phyloP scores from a whole-genome alignment of 1,139 yeast genomes.

The Kurtzmaniella natalensis region DNA sequence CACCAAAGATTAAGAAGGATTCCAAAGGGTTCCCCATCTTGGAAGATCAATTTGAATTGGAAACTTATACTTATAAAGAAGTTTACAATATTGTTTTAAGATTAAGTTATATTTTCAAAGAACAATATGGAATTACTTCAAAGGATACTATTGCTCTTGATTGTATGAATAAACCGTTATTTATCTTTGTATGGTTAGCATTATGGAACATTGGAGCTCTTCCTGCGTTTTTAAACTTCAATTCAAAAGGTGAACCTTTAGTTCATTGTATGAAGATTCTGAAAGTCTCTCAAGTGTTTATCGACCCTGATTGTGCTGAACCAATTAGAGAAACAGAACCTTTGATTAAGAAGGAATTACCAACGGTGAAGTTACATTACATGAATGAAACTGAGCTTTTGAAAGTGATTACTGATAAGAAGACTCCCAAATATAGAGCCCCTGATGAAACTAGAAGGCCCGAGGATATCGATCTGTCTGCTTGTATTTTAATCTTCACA shows the following conservation, averaged over 20 bases:
- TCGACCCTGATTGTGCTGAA: conserved; percentile 66
- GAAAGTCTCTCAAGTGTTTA: conserved; percentile 58
- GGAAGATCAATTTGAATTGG: conserved; percentile 57
- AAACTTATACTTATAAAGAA: conserved; percentile 64
- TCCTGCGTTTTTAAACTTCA: conserved; percentile 85
- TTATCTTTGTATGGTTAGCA: conserved; percentile 76
- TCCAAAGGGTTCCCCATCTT: conserved; percentile 31
- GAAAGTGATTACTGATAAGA: conserved; percentile 38
- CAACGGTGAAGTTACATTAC: conserved; percentile 43
- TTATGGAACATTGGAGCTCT: conserved; percentile 89
- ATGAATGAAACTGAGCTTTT: conserved; percentile 51
- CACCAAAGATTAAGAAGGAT: conserved; percentile 26
- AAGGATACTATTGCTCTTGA: conserved; percentile 74
- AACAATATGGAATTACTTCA: conserved; percentile 59
- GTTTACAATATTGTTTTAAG: conserved; percentile 61
- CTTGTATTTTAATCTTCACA: conserved; percentile 78
- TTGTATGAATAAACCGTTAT: conserved; percentile 80
- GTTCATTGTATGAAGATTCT: conserved; percentile 78
- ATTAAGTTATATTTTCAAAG: conserved; percentile 59
- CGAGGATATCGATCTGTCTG: conserved; percentile 51
- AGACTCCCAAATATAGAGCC: conserved; percentile 52
- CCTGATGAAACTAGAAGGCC: conserved; percentile 54
- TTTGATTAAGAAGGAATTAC: conserved; percentile 40
- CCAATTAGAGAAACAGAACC: conserved; percentile 53
- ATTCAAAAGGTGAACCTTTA: conserved; percentile 67